Evolutionary conservation across 2,329 filamentous ascomycete species (phyloP).

Genomic region (Epichloe sp.): DNA sequence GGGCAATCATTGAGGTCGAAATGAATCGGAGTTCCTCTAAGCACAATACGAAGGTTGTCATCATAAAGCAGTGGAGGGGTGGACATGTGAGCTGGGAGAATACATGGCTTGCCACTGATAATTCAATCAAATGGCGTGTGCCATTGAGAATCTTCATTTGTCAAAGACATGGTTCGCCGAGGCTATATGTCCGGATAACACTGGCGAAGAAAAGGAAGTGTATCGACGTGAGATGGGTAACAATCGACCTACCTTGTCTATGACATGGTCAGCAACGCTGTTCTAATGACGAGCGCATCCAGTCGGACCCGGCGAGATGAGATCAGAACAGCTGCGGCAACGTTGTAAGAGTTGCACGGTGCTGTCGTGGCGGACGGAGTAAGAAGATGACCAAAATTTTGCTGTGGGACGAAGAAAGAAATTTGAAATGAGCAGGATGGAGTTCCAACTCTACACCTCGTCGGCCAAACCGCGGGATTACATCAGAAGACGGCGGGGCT

Average conservation of each 20-base stretch:
- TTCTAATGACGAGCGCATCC: not conserved
- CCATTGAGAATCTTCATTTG: not conserved
- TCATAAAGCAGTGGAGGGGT: conserved; percentile 30
- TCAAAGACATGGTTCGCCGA: not conserved
- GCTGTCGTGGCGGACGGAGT: not conserved
- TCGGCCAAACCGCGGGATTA: not conserved
- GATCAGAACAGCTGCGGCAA: too few species aligned
- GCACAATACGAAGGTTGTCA: conserved; percentile 45
- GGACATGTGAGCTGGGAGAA: not conserved
- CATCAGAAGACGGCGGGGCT: not conserved
- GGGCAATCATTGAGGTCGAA: conserved; percentile 48
- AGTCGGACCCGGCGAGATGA: not conserved
- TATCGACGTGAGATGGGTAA: not conserved
- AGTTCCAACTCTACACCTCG: not conserved
- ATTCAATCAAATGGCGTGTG: not conserved
- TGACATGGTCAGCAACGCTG: conserved; percentile 16
- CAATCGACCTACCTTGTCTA: conserved; percentile 16
- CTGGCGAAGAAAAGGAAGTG: not conserved
- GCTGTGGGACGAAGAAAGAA: not conserved
- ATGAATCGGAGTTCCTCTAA: conserved; percentile 43
- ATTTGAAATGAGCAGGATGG: not conserved
- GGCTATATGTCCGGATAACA: not conserved
- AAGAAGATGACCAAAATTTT: not conserved
- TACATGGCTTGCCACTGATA: not conserved
- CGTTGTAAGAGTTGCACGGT: not conserved